Evolutionary conservation across 2,329 filamentous ascomycete genomes (phyloP).

Genomic region (Apiospora saccharicola): DNA sequence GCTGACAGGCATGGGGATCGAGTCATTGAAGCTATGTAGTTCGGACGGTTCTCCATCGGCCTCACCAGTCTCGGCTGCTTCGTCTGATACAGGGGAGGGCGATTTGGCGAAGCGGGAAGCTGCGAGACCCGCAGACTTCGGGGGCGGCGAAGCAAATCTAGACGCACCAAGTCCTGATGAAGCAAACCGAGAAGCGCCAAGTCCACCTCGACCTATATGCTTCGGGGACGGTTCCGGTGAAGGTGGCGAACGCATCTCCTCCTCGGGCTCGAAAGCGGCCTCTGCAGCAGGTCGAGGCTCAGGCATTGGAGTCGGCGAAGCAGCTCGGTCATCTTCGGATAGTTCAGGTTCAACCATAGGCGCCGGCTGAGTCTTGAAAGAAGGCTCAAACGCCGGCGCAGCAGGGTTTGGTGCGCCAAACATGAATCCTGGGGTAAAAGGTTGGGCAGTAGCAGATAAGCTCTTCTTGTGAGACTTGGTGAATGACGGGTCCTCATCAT

Average conservation of each 20-base stretch:
- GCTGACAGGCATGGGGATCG: slow-evolving; percentile 40
- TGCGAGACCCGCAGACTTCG: slow-evolving; percentile 51
- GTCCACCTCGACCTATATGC: slow-evolving; percentile 33
- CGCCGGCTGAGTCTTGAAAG: slow-evolving; percentile 37
- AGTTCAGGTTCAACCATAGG: slow-evolving; percentile 36
- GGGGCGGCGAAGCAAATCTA: slow-evolving; percentile 55
- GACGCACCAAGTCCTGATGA: slow-evolving; percentile 54
- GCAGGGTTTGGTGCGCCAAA: slow-evolving; percentile 44
- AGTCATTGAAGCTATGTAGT: slow-evolving; percentile 42
- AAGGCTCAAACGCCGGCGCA: slow-evolving; percentile 39
- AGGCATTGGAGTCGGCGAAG: slow-evolving; percentile 44
- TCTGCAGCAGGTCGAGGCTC: slow-evolving; percentile 33
- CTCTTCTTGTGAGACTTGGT: slow-evolving; percentile 58
- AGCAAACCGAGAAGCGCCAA: slow-evolving; percentile 44
- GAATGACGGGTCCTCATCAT: slow-evolving; percentile 48
- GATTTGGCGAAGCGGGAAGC: slow-evolving; percentile 54
- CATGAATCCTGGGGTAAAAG: slow-evolving; percentile 63
- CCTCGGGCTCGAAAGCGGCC: slow-evolving; percentile 30
- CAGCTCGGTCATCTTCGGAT: slow-evolving; percentile 41
- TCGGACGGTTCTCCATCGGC: slow-evolving; percentile 36
- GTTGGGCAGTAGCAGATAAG: slow-evolving; percentile 74
- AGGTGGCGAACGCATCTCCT: slow-evolving; percentile 28
- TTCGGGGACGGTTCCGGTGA: slow-evolving; percentile 33
- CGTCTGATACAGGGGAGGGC: slow-evolving; percentile 46
- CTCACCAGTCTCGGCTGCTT: slow-evolving; percentile 25